A percentile compares a stretch with the other conserved stretches of the same genome.
Conservation (phyloP, 2,329 filamentous ascomycete genomes). For the Ophiostoma quercus region DNA sequence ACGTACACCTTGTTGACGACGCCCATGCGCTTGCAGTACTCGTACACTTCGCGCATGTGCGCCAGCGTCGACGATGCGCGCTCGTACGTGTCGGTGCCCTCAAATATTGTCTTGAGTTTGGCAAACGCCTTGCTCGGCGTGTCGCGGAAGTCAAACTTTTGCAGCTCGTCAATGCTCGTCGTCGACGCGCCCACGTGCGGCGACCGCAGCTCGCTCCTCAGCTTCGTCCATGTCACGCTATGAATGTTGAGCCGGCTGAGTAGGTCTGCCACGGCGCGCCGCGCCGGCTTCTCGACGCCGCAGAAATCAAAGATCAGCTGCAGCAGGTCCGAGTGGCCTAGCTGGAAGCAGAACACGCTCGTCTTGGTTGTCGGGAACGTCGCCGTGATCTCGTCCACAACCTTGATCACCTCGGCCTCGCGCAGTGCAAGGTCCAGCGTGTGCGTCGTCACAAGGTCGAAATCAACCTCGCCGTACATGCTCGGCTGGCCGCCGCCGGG, state of each 20-base stretch:
- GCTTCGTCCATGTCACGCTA: conserved; percentile 74
- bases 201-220: conserved; percentile 76
- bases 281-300: conserved; percentile 63
- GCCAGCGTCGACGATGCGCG: conserved; percentile 70
- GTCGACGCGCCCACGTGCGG: conserved; percentile 75
- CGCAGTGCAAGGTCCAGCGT: conserved; percentile 78
- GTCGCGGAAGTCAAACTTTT: conserved; percentile 82
- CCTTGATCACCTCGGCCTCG: conserved; percentile 90
- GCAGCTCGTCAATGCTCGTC: conserved; percentile 84
- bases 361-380: conserved; percentile 70
- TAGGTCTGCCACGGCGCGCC: conserved; percentile 70
- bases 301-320: conserved; percentile 88
- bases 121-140: conserved; percentile 53
- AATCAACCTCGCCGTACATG: conserved; percentile 85
- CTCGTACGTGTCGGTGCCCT: conserved; percentile 62
- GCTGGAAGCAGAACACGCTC: conserved; percentile 75
- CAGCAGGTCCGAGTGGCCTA: conserved; percentile 83
- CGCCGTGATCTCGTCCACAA: conserved; percentile 82
- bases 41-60: conserved; percentile 72
- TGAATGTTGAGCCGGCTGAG: conserved; percentile 83
- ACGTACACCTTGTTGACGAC: conserved; percentile 76
- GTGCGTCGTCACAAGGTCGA: conserved; percentile 85
- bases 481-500: conserved; percentile 74
- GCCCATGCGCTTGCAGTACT: conserved; percentile 69
- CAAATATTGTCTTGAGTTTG: conserved; percentile 55